Evolutionary conservation across 768 basidiomycete genomes (phyloP), one percentile per base, ranked within the genome.

Genomic region (Auricularia cornea): DNA sequence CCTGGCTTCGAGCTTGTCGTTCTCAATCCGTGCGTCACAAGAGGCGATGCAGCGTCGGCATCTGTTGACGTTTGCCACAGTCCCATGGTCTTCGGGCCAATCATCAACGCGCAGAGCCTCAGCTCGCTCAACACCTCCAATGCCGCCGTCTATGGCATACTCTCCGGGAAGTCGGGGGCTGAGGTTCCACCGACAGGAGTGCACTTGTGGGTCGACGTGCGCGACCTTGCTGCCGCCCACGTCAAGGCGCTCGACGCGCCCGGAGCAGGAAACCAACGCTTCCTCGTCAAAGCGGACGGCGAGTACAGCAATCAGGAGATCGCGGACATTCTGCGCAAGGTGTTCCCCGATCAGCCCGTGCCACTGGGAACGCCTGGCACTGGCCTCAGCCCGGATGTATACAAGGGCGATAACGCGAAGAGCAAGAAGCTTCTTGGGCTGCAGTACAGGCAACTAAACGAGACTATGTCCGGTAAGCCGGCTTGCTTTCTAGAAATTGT

Each of bases 191-290:
- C 1, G 20, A 23, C 16, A 20, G 44, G 44, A 5, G 23, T 48
- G 23, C 44, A 48, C 44, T 20, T 48, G 20, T 48, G 44, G 44
- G 44, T 48, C 14, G 44, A 48, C 44, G 44, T 48, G 44, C 44
- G 44, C 44, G 44, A 48, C 44, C 44, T 48, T 18, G 44, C 44
- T 6, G 20, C 20, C 14, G 44, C 44, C 11, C 44, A 48, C 20
- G 76, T 78, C 0, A 70, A 74, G 3, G 83, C 84, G 3, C 70
- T 90, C 28, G 77, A 78, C 61, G 80, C 77, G 59, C 74, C 79
- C 31, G 78, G 75, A 2, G 86, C 85, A 0, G 81, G 79, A 2
- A 82, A 83, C 1, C 76, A 88, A 61, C 75, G 88, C 32, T 80
- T 88, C 68, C 78, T 89, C 68, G 65, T 83, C 41, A 73, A 72